These are phyloP conservation scores for Fusarium sp. DNA, from an alignment of 2,329 filamentous ascomycete species.

Conservation along the genomic window DNA sequence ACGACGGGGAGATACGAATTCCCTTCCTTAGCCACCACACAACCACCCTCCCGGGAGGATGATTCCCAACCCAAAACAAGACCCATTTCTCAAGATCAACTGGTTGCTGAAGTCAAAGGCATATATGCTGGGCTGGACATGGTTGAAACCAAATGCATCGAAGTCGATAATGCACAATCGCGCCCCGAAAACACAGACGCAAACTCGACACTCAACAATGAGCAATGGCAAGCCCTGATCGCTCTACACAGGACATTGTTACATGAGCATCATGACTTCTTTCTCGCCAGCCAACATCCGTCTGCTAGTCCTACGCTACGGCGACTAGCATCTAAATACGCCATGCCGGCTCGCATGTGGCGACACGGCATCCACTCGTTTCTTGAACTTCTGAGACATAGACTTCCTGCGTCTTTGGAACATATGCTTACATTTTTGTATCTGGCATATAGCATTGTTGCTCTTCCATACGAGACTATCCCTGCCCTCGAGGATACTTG, in stretches of 20 bases:
- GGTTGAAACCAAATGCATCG: slow-evolving; percentile 88
- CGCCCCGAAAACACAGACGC: slow-evolving; percentile 53
- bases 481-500: slow-evolving; percentile 86
- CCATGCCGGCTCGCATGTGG: slow-evolving; percentile 96
- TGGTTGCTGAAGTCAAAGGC: slow-evolving; percentile 83
- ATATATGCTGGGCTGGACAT: slow-evolving; percentile 87
- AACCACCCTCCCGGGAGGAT: slow-evolving; percentile 1
- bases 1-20: slow-evolving; percentile 3
- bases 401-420: slow-evolving; percentile 80
- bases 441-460: slow-evolving; percentile 89
- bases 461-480: slow-evolving; percentile 85
- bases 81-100: slow-evolving; percentile 77
- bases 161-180: slow-evolving; percentile 75
- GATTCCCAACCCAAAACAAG: slow-evolving; percentile 25
- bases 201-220: slow-evolving; percentile 60
- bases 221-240: slow-evolving; percentile 88
- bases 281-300: slow-evolving; percentile 87
- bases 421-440: slow-evolving; percentile 95
- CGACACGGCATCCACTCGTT: slow-evolving; percentile 89
- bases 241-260: slow-evolving; percentile 83
- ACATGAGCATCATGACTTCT: slow-evolving; percentile 87
- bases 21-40: neutral
- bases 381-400: slow-evolving; percentile 78
- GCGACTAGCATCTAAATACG: slow-evolving; percentile 80
- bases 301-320: slow-evolving; percentile 75